phyloP scores from a whole-genome alignment of 2,329 filamentous ascomycete species.

The Calonectria pauciramosa region DNA sequence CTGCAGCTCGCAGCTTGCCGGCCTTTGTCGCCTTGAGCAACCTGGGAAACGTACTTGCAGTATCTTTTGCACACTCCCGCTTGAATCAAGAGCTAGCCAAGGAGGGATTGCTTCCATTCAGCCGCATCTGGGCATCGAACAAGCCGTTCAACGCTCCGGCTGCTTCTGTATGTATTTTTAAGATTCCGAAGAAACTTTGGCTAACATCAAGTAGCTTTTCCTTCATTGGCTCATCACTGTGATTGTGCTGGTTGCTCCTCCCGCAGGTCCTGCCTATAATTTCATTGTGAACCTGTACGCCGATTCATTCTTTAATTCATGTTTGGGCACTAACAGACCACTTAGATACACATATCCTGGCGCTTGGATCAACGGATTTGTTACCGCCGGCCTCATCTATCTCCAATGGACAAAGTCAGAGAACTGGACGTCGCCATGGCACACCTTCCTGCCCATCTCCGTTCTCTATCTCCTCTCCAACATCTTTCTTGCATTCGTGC shows the following conservation, averaged over 20 bases:
- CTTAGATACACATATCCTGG: conserved; percentile 63
- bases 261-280: conserved; percentile 77
- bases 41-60: conserved; percentile 72
- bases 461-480: conserved; percentile 65
- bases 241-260: conserved; percentile 75
- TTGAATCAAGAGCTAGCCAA: conserved; percentile 77
- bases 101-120: conserved; percentile 77
- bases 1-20: conserved; percentile 62
- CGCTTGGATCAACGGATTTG: conserved; percentile 67
- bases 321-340: conserved; percentile 30
- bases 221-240: conserved; percentile 77
- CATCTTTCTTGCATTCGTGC: conserved; percentile 65
- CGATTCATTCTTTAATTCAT: fast-evolving
- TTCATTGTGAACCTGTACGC: conserved; percentile 70
- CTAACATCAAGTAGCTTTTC: conserved; percentile 59
- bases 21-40: conserved; percentile 73
- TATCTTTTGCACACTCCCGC: conserved; percentile 71
- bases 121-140: conserved; percentile 77
- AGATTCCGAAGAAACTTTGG: background rate
- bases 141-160: conserved; percentile 76
- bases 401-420: conserved; percentile 64
- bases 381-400: conserved; percentile 65
- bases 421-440: conserved; percentile 67
- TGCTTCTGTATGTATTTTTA: conserved; percentile 56
- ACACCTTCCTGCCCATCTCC: conserved; percentile 62